Evolutionary conservation across 176 grass and related monocot species (phyloP), one percentile per base, ranked within the genome.

Genomic region (Cenchrus americanus): DNA sequence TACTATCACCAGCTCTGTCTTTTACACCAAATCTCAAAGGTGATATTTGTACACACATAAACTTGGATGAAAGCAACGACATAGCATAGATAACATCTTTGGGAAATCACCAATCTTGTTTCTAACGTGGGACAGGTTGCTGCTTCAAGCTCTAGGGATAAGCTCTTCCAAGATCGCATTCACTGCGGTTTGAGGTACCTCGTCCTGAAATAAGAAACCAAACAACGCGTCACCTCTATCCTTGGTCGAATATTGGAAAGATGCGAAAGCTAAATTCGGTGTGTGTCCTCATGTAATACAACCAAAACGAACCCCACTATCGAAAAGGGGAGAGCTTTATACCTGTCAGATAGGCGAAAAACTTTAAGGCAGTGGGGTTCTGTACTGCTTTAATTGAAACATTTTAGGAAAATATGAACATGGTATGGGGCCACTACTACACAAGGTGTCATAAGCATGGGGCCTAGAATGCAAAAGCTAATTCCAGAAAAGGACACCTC

Each of bases 161-260:
- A 5, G 44, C 69, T 82, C 69, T 67, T 79, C 60, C 65, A 43
- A 76, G 55, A 55, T 73, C 55, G 69, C 52, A 12, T 73, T 92
- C 54, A 92, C 52, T 86, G 87, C 7, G 18, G 54, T n/a, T 92
- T 92, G 62, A 26, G 55, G 88, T 86, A 79, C 90, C 79, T 90
- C 53, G 72, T 52, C 90, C 90, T 95, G 93, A 54, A 88, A 88
- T 8, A 92, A 84, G 81, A 62, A 88, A 80, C 11, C 19, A 37
- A 37, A 73, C 2, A 51, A 58, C 0, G 21, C 0, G 12, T 73
- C 11, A 66, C 4, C 2, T 7, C 59, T 65, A 74, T 83, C 62
- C 66, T 43, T 67, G n/a, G 21, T 4, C 14, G 23, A 30, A 67
- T 52, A 69, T 30, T 30, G 43, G 12, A 69, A 74, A 79, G 27